Base-by-base conservation (phyloP, 108 stramenopile genomes). In the Schizochytrium sp. region DNA sequence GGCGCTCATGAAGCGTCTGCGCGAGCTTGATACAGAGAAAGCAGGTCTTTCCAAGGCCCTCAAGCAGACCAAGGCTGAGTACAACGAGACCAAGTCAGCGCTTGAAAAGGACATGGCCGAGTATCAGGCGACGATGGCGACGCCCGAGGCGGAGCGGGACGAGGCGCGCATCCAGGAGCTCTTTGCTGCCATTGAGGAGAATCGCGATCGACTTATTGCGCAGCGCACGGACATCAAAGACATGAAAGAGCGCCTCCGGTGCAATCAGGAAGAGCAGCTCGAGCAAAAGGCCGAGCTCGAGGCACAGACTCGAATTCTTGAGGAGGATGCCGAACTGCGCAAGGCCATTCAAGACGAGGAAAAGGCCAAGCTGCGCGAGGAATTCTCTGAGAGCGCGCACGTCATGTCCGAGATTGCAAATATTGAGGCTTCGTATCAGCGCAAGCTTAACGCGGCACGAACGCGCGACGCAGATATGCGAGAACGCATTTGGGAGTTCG, bases 221-320 rank as follows among this genome's bases (percentile, higher is more conserved):
- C 19, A 59, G 23, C 43, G 60, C 25, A 47, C 29, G 12, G 88
- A 48, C 16, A 57, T 88, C 2, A 41, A 90, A 69, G 58, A 44
- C 16, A 16, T 72, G 8, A 92, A 90, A 51, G 89, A 91, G 58
- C 60, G 72, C 28, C 59, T 91, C n/a, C 60, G 91, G 55, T 51
- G 87, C 5, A 60, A 90, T 28, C 44, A 92, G 21, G 92, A 90
- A 5, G 88, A 87, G 55, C 72, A 91, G 28, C 92, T 89, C 8
- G 94, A 93, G 57, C 92, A 92, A 57, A 58, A 93, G 19, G 93
- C 92, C 5, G 92, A 94, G 87, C 55, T 93, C 28, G 93, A 92
- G 6, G 93, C 93, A 18, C 90, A 92, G 47, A 90, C 53, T 5
- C 44, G 87, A 10, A 89, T 92, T 25, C 51, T 90, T 28, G 91